Evolutionary conservation across 2,329 filamentous ascomycete species (phyloP).

Genomic region (Epichloe sylvatica): DNA sequence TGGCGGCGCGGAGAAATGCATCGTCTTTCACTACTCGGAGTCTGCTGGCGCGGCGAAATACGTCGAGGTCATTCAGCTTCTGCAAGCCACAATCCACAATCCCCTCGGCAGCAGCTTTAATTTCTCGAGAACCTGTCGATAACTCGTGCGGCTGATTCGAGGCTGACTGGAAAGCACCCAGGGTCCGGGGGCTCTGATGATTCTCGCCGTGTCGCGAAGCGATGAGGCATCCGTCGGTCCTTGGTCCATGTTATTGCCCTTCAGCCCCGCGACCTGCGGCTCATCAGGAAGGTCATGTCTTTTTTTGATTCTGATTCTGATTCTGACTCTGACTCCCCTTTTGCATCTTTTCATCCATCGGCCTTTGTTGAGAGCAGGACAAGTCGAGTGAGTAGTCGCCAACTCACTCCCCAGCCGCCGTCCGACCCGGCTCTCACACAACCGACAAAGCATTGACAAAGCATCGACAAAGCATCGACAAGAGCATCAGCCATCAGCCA

Average conservation of each 20-base stretch:
- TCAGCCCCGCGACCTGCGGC: too few species aligned
- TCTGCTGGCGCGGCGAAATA: background rate
- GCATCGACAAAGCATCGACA: background rate
- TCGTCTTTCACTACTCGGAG: background rate
- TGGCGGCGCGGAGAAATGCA: background rate
- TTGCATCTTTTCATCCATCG: background rate
- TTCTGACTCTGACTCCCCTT: background rate
- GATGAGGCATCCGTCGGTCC: background rate
- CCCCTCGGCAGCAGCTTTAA: too few species aligned
- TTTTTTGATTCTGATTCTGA: background rate
- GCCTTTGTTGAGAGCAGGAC: background rate
- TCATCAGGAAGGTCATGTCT: background rate
- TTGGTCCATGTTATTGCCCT: too few species aligned
- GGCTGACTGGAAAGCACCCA: background rate
- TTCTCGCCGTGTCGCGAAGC: background rate
- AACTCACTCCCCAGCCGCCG: background rate
- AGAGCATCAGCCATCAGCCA: conserved; percentile 8
- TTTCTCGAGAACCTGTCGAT: conserved; percentile 8
- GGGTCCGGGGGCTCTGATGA: background rate
- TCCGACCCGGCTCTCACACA: background rate
- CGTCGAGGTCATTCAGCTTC: conserved; percentile 19
- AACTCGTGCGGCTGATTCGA: conserved; percentile 1
- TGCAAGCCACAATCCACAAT: conserved; percentile 17
- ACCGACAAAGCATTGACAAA: background rate
- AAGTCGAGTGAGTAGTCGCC: background rate